These are phyloP conservation scores for Dalbergia cochinchinensis DNA, from an alignment of 306 rosid species.

Conservation along the genomic window DNA sequence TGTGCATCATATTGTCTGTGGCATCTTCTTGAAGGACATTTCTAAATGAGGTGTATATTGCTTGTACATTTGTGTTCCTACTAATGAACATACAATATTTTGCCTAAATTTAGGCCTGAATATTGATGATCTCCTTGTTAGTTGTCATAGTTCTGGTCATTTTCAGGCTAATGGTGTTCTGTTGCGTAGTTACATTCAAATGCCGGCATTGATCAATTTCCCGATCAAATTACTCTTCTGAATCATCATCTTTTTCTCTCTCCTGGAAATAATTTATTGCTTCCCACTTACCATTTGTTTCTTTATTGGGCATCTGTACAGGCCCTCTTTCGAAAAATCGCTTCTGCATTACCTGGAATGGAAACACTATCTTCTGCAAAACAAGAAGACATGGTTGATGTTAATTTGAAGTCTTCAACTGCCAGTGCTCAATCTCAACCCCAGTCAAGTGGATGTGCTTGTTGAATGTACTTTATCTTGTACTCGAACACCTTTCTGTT, in stretches of 20 bases:
- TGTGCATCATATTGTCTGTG: background rate
- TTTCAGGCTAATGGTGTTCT: conserved; percentile 3
- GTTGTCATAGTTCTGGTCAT: background rate
- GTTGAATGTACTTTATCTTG: conserved; percentile 51
- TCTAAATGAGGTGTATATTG: background rate
- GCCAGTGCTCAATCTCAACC: conserved; percentile 59
- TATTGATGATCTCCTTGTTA: background rate
- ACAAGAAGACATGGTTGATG: conserved; percentile 91
- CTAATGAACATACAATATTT: background rate
- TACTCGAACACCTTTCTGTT: conserved; percentile 22
- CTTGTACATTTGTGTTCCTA: conserved; percentile 3
- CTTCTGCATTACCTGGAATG: conserved; percentile 86
- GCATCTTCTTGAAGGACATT: conserved; percentile 1
- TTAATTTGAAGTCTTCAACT: conserved; percentile 66
- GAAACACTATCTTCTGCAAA: conserved; percentile 80
- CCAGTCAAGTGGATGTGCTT: conserved; percentile 74
- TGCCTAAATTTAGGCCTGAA: conserved; percentile 1
- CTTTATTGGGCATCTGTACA: conserved; percentile 39
- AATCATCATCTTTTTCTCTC: background rate
- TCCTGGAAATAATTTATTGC: background rate
- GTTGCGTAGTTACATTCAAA: background rate
- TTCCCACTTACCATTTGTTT: conserved; percentile 7
- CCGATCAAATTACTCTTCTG: conserved; percentile 9
- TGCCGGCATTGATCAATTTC: background rate
- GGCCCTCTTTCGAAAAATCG: conserved; percentile 84